phyloP scores from a whole-genome alignment of 192 early-diverging fungal genomes.

The Paraglomus brasilianum region DNA sequence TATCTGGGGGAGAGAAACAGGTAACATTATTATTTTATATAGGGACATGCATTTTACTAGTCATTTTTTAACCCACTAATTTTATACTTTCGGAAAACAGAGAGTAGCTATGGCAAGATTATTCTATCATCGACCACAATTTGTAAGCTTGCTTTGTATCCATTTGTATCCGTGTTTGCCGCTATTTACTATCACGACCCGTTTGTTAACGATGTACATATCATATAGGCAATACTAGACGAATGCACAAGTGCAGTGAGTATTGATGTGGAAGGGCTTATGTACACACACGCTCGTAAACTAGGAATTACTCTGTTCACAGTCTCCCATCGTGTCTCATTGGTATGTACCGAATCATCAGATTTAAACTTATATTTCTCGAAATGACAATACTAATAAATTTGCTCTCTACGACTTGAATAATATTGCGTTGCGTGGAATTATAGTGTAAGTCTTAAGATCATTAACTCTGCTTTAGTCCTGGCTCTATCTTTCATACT shows the following conservation, averaged over 20 bases:
- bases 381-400: too few relatives aligned
- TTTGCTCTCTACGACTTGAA: too few relatives aligned
- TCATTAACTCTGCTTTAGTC: too few relatives aligned
- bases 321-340: conserved; percentile 54
- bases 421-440: too few relatives aligned
- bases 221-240: conserved; percentile 58
- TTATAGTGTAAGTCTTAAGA: too few relatives aligned
- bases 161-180: not conserved
- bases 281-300: conserved; percentile 61
- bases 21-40: conserved; percentile 1
- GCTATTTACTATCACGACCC: not conserved
- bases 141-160: conserved; percentile 46
- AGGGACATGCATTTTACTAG: not conserved
- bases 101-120: conserved; percentile 81
- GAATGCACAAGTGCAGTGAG: conserved; percentile 82
- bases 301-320: conserved; percentile 64
- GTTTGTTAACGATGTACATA: not conserved
- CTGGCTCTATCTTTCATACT: too few relatives aligned
- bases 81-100: conserved; percentile 5
- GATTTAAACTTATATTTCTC: too few relatives aligned
- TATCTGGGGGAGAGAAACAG: conserved; percentile 80
- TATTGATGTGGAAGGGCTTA: conserved; percentile 76
- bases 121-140: conserved; percentile 82
- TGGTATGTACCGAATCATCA: conserved; percentile 30
- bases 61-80: not conserved